Evolutionary conservation across 495 filamentous ascomycete genomes (phyloP), one percentile per base, ranked within the genome.

Genomic region (Penicillium odoratum): DNA sequence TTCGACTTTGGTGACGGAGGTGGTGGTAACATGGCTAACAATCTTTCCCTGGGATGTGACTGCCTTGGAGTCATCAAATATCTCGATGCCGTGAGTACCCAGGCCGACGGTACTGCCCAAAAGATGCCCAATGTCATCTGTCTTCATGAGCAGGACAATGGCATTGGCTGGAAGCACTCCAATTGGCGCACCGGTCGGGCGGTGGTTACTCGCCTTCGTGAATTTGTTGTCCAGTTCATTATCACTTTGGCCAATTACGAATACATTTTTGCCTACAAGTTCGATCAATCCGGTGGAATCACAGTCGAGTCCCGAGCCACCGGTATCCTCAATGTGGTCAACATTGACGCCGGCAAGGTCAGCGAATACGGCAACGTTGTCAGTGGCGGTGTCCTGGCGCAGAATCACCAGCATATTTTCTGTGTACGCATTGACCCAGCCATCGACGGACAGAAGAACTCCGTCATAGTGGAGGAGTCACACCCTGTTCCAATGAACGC

Each of bases 391-490:
- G 92, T 93, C 3, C 80, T 97, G 7, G 92, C 82, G 8, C 79
- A 86, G 63, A 84, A 89, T 63, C 93, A 97, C 64, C 93, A 97
- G 69, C 93, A 97, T 71, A 89, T 96, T 60, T 96, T 97, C 76
- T 90, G 87, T 40, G 86, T 97, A 0, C 90, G 93, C 21, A 83
- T 97, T 5, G 93, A 97, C 68, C 93, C 93, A 4, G 83, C 85
- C 31, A 77, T 97, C 47, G 92, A 91, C 48, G 93, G 92, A 0
- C 81, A 82, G 48, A 72, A 78, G 53, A 93, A 93, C 69, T 81
- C 85, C 4, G 76, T 92, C 4, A 79, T 86, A 21, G 83, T 86
- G 60, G 88, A 92, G 48, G 90, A 93, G 67, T 84, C 88, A 0
- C 82, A 89, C 61, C 74, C 88, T 0, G 85, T 92, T 67, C 85